Base-by-base conservation (phyloP, 73 alveolate species). In the Paramecium pentaurelia region DNA sequence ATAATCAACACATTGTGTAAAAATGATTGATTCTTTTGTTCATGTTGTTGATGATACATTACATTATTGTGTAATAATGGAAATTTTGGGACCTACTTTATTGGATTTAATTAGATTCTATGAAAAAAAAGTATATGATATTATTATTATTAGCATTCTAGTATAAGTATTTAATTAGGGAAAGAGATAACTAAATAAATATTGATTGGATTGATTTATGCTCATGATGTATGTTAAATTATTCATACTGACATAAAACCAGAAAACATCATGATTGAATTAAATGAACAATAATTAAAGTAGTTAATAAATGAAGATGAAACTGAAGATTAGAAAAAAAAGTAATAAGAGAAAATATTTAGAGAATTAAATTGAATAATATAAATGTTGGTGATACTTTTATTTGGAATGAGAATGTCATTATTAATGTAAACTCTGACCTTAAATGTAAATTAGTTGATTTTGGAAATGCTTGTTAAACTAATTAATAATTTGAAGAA, bases 241-340 rank as follows among this genome's bases (percentile, higher is more conserved):
- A 95, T 97, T 32, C 99, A 97, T 27, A 96, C 97, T 80, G 98
- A 97, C 93, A 85, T 97, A 85, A 97, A 97, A 84, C 99, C 99
- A 4, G 99, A 97, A 88, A 97, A 97, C 75, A 94, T 97, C 38
- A 84, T 92, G 71, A 68, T 95, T 58, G 77, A 84, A 4, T 83
- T 88, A 30, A 93, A 58, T 40, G 94, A 89, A 32, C 22, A 73
- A 18, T 36, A 80, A 25, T 32, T 44, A 80, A 32, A 80, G 73
- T 80, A 25, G 36, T 49, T 49, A 64, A 68, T 40, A 36, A 37
- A 44, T 68, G 49, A 64, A 25, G 59, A 37, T 16, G 77, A 64
- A 6, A 2, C 25, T 37, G 80, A 58, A 7, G 44, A 60, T 12
- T 20, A 38, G 47, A 20, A 16, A 60, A 40, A 40, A 51, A 68